Percentiles rank a stretch among this genome's conserved stretches.
phyloP scores from a whole-genome alignment of 345 rosid genomes.

The Brassica cretica region DNA sequence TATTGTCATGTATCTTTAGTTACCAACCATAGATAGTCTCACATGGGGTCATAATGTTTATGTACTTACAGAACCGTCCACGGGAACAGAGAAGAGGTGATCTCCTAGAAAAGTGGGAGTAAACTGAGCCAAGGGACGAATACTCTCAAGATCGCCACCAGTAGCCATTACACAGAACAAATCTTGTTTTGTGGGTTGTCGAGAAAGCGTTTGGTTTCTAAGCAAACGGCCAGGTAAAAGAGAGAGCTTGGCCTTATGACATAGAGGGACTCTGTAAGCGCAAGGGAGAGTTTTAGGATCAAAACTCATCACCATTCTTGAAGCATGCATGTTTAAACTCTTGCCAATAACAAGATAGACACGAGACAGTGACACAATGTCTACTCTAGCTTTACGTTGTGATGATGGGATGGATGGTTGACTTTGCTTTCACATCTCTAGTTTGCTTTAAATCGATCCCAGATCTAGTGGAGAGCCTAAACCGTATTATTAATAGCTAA shows the following conservation, averaged over 20 bases:
- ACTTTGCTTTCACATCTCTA: not conserved
- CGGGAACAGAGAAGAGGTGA: conserved; percentile 10
- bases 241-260: not conserved
- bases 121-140: conserved; percentile 16
- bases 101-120: conserved; percentile 5
- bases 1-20: not conserved
- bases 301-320: not conserved
- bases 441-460: not conserved
- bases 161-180: not conserved
- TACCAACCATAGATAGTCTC: not conserved
- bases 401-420: not conserved
- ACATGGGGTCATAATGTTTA: not conserved
- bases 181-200: not conserved
- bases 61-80: conserved; percentile 1
- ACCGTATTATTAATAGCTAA: not conserved
- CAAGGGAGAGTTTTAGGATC: not conserved
- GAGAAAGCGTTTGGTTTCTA: not conserved
- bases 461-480: not conserved
- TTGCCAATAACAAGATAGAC: not conserved
- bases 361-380: not conserved
- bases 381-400: not conserved
- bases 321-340: not conserved
- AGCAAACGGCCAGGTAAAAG: not conserved
- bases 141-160: conserved; percentile 10
- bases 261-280: not conserved